Conservation (phyloP, 805 yeast genomes). For the Metschnikowia santaceciliae region DNA sequence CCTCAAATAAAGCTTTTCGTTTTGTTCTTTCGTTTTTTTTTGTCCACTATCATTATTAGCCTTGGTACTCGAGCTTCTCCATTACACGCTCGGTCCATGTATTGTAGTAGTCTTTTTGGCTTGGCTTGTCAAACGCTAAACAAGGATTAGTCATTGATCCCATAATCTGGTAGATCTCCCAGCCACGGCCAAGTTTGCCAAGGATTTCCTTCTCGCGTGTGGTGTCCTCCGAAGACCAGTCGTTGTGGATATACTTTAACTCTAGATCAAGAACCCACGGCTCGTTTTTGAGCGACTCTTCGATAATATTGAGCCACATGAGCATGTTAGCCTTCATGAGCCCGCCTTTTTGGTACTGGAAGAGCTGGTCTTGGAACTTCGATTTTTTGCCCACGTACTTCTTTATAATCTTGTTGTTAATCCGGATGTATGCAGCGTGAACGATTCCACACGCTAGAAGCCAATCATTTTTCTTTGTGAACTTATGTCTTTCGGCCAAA, state of each 20-base stretch:
- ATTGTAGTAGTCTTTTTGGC: constrained; percentile 29
- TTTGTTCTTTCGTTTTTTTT: too few relatives aligned
- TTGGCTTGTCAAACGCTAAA: constrained; percentile 24
- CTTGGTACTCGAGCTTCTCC: constrained; percentile 6
- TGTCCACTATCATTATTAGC: too few relatives aligned
- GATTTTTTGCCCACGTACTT: constrained; percentile 48
- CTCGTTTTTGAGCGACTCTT: constrained; percentile 50
- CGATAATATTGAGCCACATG: constrained; percentile 51
- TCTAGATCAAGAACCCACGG: constrained; percentile 62
- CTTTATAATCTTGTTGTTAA: constrained; percentile 46
- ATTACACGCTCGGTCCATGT: constrained; percentile 26
- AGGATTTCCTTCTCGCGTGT: constrained; percentile 22
- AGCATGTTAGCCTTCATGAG: constrained; percentile 45
- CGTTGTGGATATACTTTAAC: constrained; percentile 36
- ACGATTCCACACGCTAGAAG: constrained; percentile 64
- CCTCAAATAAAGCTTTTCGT: too few relatives aligned
- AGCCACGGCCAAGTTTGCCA: constrained; percentile 31
- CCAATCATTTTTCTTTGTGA: constrained; percentile 59
- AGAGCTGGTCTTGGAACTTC: constrained; percentile 48
- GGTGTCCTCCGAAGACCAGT: constrained; percentile 21
- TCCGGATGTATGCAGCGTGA: constrained; percentile 52
- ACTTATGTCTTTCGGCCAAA: constrained; percentile 46
- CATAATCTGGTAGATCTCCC: constrained; percentile 26
- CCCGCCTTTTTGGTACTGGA: constrained; percentile 52
- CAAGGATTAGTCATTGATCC: constrained; percentile 36